These are phyloP conservation scores for Curvularia verruculosa DNA, from an alignment of 2,329 filamentous ascomycete species.

Conservation along the genomic window DNA sequence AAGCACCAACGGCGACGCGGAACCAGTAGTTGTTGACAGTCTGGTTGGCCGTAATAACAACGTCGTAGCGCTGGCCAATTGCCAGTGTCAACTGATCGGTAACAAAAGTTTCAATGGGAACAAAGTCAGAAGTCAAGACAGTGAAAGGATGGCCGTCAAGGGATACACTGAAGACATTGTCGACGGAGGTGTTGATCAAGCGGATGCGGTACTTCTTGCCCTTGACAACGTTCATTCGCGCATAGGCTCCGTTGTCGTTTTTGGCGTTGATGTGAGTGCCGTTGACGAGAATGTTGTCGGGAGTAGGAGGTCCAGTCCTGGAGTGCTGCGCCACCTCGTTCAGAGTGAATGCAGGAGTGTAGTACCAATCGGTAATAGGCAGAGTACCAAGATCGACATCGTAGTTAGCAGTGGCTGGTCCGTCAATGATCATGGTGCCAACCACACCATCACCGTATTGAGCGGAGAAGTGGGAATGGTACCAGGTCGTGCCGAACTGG, in stretches of 20 bases:
- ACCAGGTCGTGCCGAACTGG: slow-evolving; percentile 55
- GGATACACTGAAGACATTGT: slow-evolving; percentile 41
- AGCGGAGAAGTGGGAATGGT: slow-evolving; percentile 52
- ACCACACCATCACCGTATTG: slow-evolving; percentile 54
- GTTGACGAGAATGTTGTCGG: slow-evolving; percentile 58
- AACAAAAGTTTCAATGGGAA: slow-evolving; percentile 50
- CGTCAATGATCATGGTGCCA: slow-evolving; percentile 51
- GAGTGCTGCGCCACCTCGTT: slow-evolving; percentile 42
- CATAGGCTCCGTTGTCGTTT: slow-evolving; percentile 48
- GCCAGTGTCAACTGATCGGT: slow-evolving; percentile 41
- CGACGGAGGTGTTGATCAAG: slow-evolving; percentile 61
- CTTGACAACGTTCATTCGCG: slow-evolving; percentile 46
- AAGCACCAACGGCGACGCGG: slow-evolving; percentile 49
- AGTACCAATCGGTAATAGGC: slow-evolving; percentile 69
- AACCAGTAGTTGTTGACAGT: slow-evolving; percentile 55
- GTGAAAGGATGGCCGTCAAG: slow-evolving; percentile 51
- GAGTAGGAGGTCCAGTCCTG: slow-evolving; percentile 41
- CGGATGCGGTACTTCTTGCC: slow-evolving; percentile 64
- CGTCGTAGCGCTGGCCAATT: slow-evolving; percentile 55
- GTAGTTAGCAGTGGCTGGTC: slow-evolving; percentile 52
- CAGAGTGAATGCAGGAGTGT: slow-evolving; percentile 40
- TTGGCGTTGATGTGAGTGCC: slow-evolving; percentile 60
- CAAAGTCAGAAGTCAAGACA: slow-evolving; percentile 53
- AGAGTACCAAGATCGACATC: slow-evolving; percentile 68
- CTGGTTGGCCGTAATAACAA: slow-evolving; percentile 55